Conservation (phyloP, 768 basidiomycete genomes). For the Mycena polygramma region DNA sequence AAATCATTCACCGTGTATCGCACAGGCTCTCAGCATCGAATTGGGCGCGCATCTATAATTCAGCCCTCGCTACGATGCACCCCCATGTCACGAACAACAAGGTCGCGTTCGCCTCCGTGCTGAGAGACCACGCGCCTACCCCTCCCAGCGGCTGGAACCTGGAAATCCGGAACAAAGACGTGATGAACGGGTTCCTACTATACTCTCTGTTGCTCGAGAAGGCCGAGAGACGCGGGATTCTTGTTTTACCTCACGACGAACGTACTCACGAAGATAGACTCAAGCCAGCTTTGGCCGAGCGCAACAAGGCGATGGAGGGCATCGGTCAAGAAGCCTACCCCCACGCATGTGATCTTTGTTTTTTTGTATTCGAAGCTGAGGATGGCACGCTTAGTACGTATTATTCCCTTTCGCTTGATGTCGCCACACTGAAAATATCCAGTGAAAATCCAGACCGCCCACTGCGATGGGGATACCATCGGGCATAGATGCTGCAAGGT, state of each 20-base stretch:
- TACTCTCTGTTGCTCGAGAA: conserved; percentile 40
- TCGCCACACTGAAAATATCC: neutral
- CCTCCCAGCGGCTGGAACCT: neutral
- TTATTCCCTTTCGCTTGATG: neutral
- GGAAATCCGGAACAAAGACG: conserved; percentile 34
- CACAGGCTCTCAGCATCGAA: conserved; percentile 3
- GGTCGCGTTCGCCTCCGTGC: neutral
- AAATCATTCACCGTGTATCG: neutral
- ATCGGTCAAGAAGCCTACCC: conserved; percentile 14
- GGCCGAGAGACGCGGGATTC: conserved; percentile 31
- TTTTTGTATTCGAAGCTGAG: neutral
- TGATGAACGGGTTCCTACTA: conserved; percentile 42
- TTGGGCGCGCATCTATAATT: conserved; percentile 14
- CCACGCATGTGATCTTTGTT: conserved; percentile 12
- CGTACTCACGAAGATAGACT: neutral
- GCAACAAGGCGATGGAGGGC: conserved; percentile 12
- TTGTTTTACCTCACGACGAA: conserved; percentile 34
- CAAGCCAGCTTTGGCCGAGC: neutral
- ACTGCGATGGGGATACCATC: conserved; percentile 11
- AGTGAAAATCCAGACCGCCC: conserved; percentile 17
- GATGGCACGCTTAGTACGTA: conserved; percentile 1
- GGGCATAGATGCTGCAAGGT: conserved; percentile 6
- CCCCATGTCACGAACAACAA: conserved; percentile 5
- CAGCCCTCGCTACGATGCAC: neutral
- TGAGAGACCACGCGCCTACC: neutral